These are phyloP conservation scores for Saitozyma sp. DNA, from an alignment of 768 basidiomycete genomes.

Conservation along the genomic window DNA sequence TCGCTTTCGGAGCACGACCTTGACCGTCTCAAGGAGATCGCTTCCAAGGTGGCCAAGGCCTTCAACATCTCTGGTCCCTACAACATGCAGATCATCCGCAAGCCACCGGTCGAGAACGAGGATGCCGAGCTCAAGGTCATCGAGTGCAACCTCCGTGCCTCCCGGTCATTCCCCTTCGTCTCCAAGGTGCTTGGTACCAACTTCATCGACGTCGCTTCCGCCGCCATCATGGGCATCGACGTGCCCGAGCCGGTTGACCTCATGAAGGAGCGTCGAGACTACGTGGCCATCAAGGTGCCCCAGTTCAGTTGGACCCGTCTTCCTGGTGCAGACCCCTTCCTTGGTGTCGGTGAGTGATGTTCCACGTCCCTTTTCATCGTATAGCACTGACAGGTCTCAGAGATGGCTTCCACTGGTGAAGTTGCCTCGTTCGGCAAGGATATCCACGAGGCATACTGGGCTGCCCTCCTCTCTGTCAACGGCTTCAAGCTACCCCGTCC, in stretches of 20 bases:
- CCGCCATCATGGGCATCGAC: conserved; percentile 60
- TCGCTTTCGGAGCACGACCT: conserved; percentile 74
- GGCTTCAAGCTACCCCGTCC: conserved; percentile 88
- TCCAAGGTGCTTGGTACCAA: conserved; percentile 97
- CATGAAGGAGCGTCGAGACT: conserved; percentile 85
- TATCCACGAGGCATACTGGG: conserved; percentile 75
- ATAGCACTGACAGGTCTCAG: conserved; percentile 93
- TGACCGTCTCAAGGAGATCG: conserved; percentile 84
- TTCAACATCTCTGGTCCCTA: conserved; percentile 97
- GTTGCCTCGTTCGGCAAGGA: conserved; percentile 94
- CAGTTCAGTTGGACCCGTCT: conserved; percentile 98
- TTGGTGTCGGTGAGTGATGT: conserved; percentile 87
- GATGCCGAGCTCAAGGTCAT: conserved; percentile 87
- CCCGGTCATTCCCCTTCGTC: conserved; percentile 98
- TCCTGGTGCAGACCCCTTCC: conserved; percentile 92
- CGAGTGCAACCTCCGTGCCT: conserved; percentile 97
- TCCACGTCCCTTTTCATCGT: conserved; percentile 96
- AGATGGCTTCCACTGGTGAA: conserved; percentile 98
- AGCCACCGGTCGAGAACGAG: conserved; percentile 61
- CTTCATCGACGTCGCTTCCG: conserved; percentile 83
- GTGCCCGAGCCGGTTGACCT: conserved; percentile 89
- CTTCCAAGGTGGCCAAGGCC: conserved; percentile 88
- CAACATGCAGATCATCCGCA: conserved; percentile 99
- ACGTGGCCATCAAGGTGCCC: conserved; percentile 93
- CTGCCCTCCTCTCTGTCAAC: conserved; percentile 84